Evolutionary conservation across 2,329 filamentous ascomycete species (phyloP).

Genomic region (Fusarium nisikadoi): DNA sequence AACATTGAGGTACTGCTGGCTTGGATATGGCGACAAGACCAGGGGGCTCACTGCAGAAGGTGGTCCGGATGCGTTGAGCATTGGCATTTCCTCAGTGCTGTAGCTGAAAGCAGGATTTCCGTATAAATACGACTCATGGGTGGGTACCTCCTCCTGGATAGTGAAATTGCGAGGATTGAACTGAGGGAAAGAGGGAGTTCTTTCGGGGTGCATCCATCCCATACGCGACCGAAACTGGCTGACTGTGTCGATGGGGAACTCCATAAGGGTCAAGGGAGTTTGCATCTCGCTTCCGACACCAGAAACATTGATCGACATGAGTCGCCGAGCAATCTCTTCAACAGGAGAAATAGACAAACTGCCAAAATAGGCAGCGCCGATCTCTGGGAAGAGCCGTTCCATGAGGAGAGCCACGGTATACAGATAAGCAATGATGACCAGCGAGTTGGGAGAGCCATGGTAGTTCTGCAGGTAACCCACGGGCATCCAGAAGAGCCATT

Average conservation of each 20-base stretch:
- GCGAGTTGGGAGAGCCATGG: constrained; percentile 77
- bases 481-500: constrained; percentile 97
- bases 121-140: constrained; percentile 61
- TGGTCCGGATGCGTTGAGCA: constrained; percentile 59
- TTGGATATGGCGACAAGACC: constrained; percentile 64
- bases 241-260: constrained; percentile 76
- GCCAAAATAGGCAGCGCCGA: constrained; percentile 89
- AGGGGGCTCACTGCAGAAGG: constrained; percentile 64
- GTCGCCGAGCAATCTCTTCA: constrained; percentile 83
- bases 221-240: constrained; percentile 75
- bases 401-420: constrained; percentile 89
- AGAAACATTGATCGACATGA: constrained; percentile 74
- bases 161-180: constrained; percentile 68
- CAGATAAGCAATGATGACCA: constrained; percentile 89
- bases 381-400: constrained; percentile 90
- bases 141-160: constrained; percentile 57
- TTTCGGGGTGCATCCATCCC: constrained; percentile 71
- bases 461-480: constrained; percentile 83
- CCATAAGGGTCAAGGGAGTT: constrained; percentile 74
- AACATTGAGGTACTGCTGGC: constrained; percentile 69
- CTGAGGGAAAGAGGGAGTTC: constrained; percentile 70
- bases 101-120: constrained; percentile 70
- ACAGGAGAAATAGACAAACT: constrained; percentile 82
- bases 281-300: constrained; percentile 67
- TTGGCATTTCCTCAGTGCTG: constrained; percentile 70